Evolutionary conservation across 2,329 filamentous ascomycete genomes (phyloP), one percentile per base, ranked within the genome.

Genomic region (Hypoxylon sp.): DNA sequence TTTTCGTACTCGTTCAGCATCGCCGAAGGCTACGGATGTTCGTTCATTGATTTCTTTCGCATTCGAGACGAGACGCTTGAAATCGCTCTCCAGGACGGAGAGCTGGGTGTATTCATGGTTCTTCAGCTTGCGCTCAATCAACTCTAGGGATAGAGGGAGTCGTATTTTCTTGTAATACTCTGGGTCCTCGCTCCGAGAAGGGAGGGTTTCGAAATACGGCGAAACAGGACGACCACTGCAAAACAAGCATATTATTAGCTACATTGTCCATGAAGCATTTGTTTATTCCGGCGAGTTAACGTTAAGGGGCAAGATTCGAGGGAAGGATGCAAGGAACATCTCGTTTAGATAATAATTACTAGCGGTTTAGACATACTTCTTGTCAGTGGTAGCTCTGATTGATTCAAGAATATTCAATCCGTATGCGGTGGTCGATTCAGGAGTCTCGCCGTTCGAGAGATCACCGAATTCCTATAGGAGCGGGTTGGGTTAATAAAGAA

Each of bases 11-110:
- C 93, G 89, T 80, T 97, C 94, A 7, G 94, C 93, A 81, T 97
- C 93, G 47, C 93, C 91, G 76, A 91, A 95, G 39, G 92, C 85
- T 63, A 89, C 82, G 0, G 92, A 93, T 47, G 86, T 87, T 73
- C 91, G 91, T 66, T 90, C 86, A 75, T 95, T 95, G 81, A 89
- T 96, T 59, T 93, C 90, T 79, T 97, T 97, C 37, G 92, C 93
- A 76, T 97, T 97, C 71, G 89, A 87, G 61, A 97, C 91, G 86
- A 97, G 92, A 70, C 93, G 90, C 83, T 96, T 97, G 77, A 95
- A 88, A 77, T 94, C 94, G 76, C 92, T 91, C 79, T 97, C 94
- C 11, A 97, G 83, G 54, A 91, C 86, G 5, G 92, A 89, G 53
- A 97, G 84, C 56, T 82, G 91, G 13, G 86, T 78, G 77, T 97